Conservation (phyloP, 1,139 yeast species). For the Candida sanyaensis region DNA sequence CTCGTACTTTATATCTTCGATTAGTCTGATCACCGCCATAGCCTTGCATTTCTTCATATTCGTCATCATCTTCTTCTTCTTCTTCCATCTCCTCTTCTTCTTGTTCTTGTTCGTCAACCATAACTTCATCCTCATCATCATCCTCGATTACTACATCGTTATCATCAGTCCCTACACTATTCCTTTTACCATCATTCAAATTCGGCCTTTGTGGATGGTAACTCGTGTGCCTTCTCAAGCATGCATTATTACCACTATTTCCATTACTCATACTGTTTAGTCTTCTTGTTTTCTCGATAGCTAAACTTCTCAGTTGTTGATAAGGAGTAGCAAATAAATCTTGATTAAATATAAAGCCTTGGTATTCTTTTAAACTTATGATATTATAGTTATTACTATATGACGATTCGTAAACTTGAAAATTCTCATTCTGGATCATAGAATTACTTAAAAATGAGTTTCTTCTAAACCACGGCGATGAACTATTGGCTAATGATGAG, state of each 20-base stretch:
- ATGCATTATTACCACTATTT: background rate
- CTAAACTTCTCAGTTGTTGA: constrained; percentile 55
- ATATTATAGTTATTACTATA: constrained; percentile 39
- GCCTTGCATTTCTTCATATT: constrained; percentile 23
- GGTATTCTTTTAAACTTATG: constrained; percentile 60
- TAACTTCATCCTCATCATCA: constrained; percentile 9
- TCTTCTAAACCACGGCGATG: constrained; percentile 60
- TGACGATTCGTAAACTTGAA: constrained; percentile 54
- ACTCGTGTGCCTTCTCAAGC: constrained; percentile 35
- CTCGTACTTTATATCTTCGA: constrained; percentile 45
- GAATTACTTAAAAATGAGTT: constrained; percentile 60
- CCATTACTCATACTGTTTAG: background rate
- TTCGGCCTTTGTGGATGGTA: constrained; percentile 31
- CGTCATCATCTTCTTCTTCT: constrained; percentile 24
- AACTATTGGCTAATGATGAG: constrained; percentile 49
- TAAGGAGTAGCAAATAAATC: constrained; percentile 69
- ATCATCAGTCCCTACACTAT: constrained; percentile 10
- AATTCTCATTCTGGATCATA: constrained; percentile 64
- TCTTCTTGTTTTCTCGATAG: constrained; percentile 37
- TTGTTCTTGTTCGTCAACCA: constrained; percentile 18
- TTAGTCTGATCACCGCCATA: constrained; percentile 28
- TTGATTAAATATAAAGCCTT: constrained; percentile 76
- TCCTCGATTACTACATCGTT: constrained; percentile 10
- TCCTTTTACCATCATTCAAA: constrained; percentile 15
- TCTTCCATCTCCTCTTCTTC: constrained; percentile 26